These are phyloP conservation scores for Macrolepiota albuminosa DNA, from an alignment of 768 basidiomycete species.

Conservation along the genomic window DNA sequence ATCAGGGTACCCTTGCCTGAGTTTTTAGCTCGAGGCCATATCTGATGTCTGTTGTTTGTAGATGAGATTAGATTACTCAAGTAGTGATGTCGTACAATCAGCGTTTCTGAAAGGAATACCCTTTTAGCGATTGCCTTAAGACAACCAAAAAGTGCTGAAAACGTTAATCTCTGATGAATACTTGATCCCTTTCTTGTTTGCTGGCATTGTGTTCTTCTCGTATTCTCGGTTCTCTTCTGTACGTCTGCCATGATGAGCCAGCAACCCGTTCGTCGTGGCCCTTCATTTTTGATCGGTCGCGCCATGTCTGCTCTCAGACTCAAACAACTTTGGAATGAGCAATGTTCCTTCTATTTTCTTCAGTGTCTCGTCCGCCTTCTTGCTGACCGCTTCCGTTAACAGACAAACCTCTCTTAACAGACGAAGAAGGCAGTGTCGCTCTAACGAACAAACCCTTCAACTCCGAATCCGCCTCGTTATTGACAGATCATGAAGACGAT, in stretches of 20 bases:
- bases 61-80: neutral
- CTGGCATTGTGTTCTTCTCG: neutral
- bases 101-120: neutral
- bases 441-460: slow-evolving; percentile 17
- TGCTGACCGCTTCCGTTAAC: neutral
- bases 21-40: neutral
- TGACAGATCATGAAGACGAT: slow-evolving; percentile 19
- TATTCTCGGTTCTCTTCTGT: neutral
- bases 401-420: slow-evolving; percentile 40
- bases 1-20: slow-evolving; percentile 1
- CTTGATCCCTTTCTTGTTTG: neutral
- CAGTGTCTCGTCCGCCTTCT: neutral
- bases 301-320: slow-evolving; percentile 44
- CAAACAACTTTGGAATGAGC: slow-evolving; percentile 40
- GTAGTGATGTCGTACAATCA: neutral
- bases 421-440: slow-evolving; percentile 36
- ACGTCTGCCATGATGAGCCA: slow-evolving; percentile 12
- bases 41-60: neutral
- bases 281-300: slow-evolving; percentile 38
- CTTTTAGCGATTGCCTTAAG: too few relatives aligned
- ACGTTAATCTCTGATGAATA: neutral
- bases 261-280: slow-evolving; percentile 10
- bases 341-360: slow-evolving; percentile 27
- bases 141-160: neutral
- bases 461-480: slow-evolving; percentile 1